These are phyloP conservation scores for Graphilbum sp. DNA, from an alignment of 2,329 filamentous ascomycete species.

Conservation along the genomic window DNA sequence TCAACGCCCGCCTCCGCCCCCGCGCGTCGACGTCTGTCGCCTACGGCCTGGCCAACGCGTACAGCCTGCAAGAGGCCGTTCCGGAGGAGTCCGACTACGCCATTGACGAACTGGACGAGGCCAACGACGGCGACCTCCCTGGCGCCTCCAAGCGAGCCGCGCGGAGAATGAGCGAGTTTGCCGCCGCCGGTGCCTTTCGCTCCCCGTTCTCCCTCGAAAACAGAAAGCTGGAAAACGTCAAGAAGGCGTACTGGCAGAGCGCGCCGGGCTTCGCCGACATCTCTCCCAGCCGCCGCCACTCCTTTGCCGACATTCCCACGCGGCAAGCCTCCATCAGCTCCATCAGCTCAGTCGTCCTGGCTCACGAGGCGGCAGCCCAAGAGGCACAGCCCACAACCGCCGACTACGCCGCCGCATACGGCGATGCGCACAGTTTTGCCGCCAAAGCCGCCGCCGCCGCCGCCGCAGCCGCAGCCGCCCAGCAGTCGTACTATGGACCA, in stretches of 20 bases:
- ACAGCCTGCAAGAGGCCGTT: constrained; percentile 41
- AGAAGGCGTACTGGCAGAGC: constrained; percentile 56
- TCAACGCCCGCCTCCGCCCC: constrained; percentile 37
- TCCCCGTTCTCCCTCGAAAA: constrained; percentile 38
- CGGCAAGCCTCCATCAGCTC: constrained; percentile 48
- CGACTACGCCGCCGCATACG: constrained; percentile 24
- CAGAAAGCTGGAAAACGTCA: constrained; percentile 46
- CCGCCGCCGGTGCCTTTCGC: constrained; percentile 23
- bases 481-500: not conserved
- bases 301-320: constrained; percentile 53
- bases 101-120: constrained; percentile 55
- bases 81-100: constrained; percentile 54
- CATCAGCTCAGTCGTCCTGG: constrained; percentile 31
- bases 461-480: constrained; percentile 5
- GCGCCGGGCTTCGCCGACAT: constrained; percentile 53
- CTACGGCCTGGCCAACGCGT: constrained; percentile 38
- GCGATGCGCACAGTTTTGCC: constrained; percentile 17
- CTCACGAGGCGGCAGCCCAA: constrained; percentile 23
- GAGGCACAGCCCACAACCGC: constrained; percentile 16
- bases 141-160: constrained; percentile 26
- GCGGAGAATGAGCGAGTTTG: constrained; percentile 41
- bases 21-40: constrained; percentile 39
- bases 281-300: constrained; percentile 63
- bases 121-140: constrained; percentile 33
- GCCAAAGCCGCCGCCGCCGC: not conserved